Evolutionary conservation across 441 rosid species (phyloP).

Genomic region (Bocquillonia castaneifolia): DNA sequence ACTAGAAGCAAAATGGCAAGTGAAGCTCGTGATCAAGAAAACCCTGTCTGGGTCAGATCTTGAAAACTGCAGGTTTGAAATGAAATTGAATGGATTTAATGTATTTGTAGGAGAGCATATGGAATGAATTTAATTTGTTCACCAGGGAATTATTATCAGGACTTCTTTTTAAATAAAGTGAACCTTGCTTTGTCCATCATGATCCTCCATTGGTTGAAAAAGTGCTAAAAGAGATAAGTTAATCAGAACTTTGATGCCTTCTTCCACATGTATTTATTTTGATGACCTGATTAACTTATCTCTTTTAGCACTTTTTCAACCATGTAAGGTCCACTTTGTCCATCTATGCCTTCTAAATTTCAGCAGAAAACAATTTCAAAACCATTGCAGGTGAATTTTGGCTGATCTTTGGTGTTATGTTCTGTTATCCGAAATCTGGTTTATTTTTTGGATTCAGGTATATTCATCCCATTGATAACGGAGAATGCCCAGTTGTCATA

Average conservation of each 20-base stretch:
- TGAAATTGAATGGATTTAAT: conserved; percentile 4
- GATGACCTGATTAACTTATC: too few species aligned
- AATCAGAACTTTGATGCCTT: too few species aligned
- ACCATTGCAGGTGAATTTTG: not conserved
- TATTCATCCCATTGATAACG: conserved; percentile 67
- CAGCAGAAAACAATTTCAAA: not conserved
- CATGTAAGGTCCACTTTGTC: not conserved
- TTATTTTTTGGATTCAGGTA: conserved; percentile 56
- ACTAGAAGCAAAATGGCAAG: conserved; percentile 77
- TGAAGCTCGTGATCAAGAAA: conserved; percentile 64
- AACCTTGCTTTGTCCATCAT: not conserved
- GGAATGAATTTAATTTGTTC: not conserved
- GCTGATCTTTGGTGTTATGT: conserved; percentile 15
- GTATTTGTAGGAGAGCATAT: not conserved
- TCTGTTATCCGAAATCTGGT: conserved; percentile 22
- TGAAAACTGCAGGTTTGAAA: conserved; percentile 81
- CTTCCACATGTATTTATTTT: too few species aligned
- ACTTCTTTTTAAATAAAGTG: not conserved
- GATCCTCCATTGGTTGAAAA: not conserved
- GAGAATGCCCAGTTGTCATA: conserved; percentile 76
- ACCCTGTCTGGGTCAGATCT: conserved; percentile 73
- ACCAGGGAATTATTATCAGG: not conserved
- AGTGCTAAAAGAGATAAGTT: not conserved
- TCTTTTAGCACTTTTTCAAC: not conserved
- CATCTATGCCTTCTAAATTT: not conserved